Percentiles rank a stretch among this genome's conserved stretches.
Conservation (phyloP, 768 basidiomycete genomes). For the Lactarius vividus region DNA sequence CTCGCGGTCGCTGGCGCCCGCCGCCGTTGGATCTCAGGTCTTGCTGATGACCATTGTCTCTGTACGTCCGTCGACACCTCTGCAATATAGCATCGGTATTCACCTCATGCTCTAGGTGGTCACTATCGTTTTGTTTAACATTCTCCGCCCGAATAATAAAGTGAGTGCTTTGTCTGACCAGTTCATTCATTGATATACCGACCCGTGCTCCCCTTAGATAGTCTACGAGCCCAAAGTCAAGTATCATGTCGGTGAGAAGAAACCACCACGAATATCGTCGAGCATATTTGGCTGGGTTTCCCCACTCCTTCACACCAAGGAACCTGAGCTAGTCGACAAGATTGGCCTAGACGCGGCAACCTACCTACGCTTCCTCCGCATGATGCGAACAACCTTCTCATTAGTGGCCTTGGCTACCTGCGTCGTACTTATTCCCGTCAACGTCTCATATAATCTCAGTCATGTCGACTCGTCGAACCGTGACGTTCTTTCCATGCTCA, state of each 20-base stretch:
- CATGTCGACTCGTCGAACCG: slow-evolving; percentile 50
- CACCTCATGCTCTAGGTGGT: slow-evolving; percentile 42
- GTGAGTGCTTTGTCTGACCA: slow-evolving; percentile 36
- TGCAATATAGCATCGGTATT: slow-evolving; percentile 7
- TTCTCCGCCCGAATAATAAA: slow-evolving; percentile 88
- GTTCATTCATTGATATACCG: background rate
- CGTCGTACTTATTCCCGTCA: slow-evolving; percentile 79
- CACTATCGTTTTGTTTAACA: slow-evolving; percentile 75
- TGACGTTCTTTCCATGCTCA: slow-evolving; percentile 74
- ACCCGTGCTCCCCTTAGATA: slow-evolving; percentile 46
- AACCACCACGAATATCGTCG: slow-evolving; percentile 77
- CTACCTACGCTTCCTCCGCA: slow-evolving; percentile 87
- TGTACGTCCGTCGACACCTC: slow-evolving; percentile 43
- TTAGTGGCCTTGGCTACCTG: slow-evolving; percentile 62
- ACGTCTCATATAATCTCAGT: slow-evolving; percentile 78
- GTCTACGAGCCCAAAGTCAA: slow-evolving; percentile 94
- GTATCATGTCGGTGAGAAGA: slow-evolving; percentile 75
- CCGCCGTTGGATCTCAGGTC: slow-evolving; percentile 77
- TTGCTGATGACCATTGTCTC: slow-evolving; percentile 70
- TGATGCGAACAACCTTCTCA: slow-evolving; percentile 74
- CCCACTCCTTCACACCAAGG: slow-evolving; percentile 77
- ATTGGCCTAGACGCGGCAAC: slow-evolving; percentile 91
- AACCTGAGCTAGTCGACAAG: slow-evolving; percentile 85
- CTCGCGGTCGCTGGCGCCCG: slow-evolving; percentile 70
- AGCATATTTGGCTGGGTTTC: slow-evolving; percentile 88